Evolutionary conservation across 805 yeast genomes (phyloP).

Genomic region (Metschnikowia anglica): DNA sequence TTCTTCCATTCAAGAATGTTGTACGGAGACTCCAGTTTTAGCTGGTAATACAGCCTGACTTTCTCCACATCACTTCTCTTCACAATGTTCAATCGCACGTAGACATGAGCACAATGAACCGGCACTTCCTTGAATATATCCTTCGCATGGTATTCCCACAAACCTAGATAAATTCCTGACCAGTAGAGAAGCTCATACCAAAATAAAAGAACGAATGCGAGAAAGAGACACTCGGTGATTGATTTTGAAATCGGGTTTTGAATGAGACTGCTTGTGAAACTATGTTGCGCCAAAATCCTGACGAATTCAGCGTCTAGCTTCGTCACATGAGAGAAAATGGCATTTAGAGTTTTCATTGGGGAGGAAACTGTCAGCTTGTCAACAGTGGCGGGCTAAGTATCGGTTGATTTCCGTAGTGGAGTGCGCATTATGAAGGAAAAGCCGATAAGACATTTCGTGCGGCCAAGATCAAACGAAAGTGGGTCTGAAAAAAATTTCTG

Average conservation of each 20-base stretch:
- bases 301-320: constrained; percentile 13
- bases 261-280: constrained; percentile 17
- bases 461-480: not conserved
- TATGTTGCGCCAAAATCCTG: constrained; percentile 8
- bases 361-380: no score
- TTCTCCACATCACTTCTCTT: constrained; percentile 18
- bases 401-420: constrained; percentile 4
- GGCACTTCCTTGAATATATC: constrained; percentile 72
- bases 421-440: constrained; percentile 1
- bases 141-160: constrained; percentile 54
- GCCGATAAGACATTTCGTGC: not conserved
- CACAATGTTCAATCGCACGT: constrained; percentile 49
- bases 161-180: constrained; percentile 40
- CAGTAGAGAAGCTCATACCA: constrained; percentile 44
- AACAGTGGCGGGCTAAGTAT: not conserved
- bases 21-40: constrained; percentile 28
- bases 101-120: constrained; percentile 75
- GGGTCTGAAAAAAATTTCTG: not conserved
- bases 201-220: constrained; percentile 18
- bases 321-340: not conserved
- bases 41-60: constrained; percentile 29
- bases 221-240: constrained; percentile 19
- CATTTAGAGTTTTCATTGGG: constrained; percentile 2
- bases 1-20: constrained; percentile 22
- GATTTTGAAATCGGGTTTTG: constrained; percentile 19